Evolutionary conservation across 495 filamentous ascomycete species (phyloP).

Genomic region (Rhizodiscina lignyota): DNA sequence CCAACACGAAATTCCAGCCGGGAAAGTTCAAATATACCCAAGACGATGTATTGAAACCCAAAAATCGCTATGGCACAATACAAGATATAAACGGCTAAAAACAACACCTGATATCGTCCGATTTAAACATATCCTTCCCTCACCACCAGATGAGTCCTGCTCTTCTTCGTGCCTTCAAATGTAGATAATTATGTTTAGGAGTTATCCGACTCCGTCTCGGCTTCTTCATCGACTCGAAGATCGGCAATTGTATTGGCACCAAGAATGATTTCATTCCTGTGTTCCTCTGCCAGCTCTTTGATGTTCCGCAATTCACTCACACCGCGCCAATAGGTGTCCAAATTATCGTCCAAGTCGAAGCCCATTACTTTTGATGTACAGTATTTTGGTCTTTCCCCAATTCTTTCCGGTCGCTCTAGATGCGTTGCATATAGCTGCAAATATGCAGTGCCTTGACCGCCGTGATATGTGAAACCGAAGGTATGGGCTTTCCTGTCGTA

Average conservation of each 20-base stretch:
- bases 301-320: constrained; percentile 20
- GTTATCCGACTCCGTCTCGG: no score
- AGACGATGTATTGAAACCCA: no score
- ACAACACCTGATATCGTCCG: no score
- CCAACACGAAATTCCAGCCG: no score
- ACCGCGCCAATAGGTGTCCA: constrained; percentile 16
- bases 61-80: no score
- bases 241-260: constrained; percentile 4
- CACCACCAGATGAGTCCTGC: no score
- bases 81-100: no score
- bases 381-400: constrained; percentile 15
- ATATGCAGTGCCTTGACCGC: constrained; percentile 5
- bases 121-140: no score
- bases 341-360: constrained; percentile 12
- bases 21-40: no score
- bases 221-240: background rate
- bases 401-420: constrained; percentile 6
- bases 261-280: constrained; percentile 16
- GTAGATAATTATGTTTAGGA: no score
- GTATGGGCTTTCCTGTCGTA: constrained; percentile 28
- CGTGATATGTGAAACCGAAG: constrained; percentile 22
- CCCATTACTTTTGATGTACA: constrained; percentile 20
- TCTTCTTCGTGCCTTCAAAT: no score
- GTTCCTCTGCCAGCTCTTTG: constrained; percentile 18
- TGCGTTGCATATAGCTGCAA: constrained; percentile 22